Evolutionary conservation across 2,329 filamentous ascomycete genomes (phyloP).

Genomic region (Cordyceps cateniannulata): DNA sequence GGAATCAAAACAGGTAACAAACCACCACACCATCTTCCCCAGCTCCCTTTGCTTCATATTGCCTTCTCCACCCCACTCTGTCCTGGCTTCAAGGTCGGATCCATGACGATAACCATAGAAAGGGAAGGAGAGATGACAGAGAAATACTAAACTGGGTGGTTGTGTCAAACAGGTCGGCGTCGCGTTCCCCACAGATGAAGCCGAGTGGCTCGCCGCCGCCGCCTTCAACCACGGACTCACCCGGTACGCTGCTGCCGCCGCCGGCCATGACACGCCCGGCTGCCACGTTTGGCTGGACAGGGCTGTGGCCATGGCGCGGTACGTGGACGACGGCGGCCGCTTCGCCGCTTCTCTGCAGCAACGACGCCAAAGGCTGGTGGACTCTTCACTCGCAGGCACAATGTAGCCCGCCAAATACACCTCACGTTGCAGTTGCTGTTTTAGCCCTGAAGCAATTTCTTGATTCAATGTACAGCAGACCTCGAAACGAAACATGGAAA

Average conservation of each 20-base stretch:
- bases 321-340: conserved; percentile 46
- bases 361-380: conserved; percentile 36
- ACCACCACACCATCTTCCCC: no score
- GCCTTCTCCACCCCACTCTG: not conserved
- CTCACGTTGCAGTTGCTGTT: not conserved
- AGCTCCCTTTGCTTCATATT: no score
- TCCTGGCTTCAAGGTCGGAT: no score
- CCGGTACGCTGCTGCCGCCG: conserved; percentile 41
- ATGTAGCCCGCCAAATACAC: not conserved
- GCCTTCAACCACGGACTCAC: conserved; percentile 67
- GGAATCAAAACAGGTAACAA: conserved; percentile 42
- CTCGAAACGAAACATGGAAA: not conserved
- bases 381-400: not conserved
- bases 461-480: no score
- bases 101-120: no score
- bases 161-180: conserved; percentile 30
- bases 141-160: no score
- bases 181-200: conserved; percentile 57
- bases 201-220: conserved; percentile 69
- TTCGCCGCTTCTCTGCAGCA: conserved; percentile 38
- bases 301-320: conserved; percentile 55
- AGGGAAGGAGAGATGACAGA: no score
- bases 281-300: conserved; percentile 57
- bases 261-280: conserved; percentile 39
- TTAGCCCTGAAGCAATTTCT: no score